Evolutionary conservation across 176 grass and related monocot species (phyloP), one percentile per base, ranked within the genome.

Genomic region (Thalia dealbata): DNA sequence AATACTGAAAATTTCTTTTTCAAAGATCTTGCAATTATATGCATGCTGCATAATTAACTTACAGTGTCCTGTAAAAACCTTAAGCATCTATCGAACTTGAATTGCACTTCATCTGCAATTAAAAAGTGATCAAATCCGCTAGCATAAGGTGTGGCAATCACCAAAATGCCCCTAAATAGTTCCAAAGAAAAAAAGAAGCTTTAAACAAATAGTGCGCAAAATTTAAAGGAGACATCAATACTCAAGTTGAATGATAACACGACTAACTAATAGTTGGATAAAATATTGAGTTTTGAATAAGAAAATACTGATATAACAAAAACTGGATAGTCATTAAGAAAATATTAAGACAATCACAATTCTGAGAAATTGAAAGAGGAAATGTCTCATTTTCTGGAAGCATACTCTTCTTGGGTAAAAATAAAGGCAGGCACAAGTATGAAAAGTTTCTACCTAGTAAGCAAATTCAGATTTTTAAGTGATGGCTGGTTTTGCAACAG

Each of bases 41-140:
- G 23, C 61, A 27, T 32, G 19, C 10, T 61, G 61, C 35, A 75
- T 32, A 16, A 50, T 32, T 19, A 28, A 93, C 85, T 93, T 78
- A 99, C 90, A 74, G 81, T 78, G 63, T 88, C 82, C 58, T 68
- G 66, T 81, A 99, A 83, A 76, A 76, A 86, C 81, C 90, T 87
- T 79, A 99, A 78, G 81, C 95, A 99, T 79, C 87, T 90, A 48
- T 93, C 90, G 60, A 93, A 99, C 79, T 93, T 99, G 72, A 93
- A 99, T 15, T 99, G 90, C 60, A 81, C 87, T 82, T 99, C 87
- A 46, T 99, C 95, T 52, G 87, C 85, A 64, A 93, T 99, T 71
- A 78, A 93, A 90, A 99, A 99, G 87, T 99, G 83, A 72, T 99
- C 95, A 21, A 99, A 93, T 43, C 95, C 87, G 10, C 95, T 99